These are phyloP conservation scores for Aegilops tauschii DNA, from an alignment of 176 grass and related monocot genomes.

Conservation along the genomic window DNA sequence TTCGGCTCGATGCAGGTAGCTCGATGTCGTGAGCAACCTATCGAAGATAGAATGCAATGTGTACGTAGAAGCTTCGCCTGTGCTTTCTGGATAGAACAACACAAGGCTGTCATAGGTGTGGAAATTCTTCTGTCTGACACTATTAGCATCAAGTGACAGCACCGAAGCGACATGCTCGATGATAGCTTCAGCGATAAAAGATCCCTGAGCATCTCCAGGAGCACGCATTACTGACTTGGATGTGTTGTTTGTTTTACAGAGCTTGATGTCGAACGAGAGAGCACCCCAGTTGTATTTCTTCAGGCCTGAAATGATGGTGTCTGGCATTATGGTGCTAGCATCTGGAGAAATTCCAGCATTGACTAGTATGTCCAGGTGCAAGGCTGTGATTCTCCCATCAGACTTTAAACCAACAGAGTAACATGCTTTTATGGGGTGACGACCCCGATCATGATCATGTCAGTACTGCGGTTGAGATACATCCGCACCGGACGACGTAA, in stretches of 20 bases:
- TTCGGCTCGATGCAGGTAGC: constrained; percentile 39
- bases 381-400: constrained; percentile 73
- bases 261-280: constrained; percentile 60
- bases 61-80: constrained; percentile 47
- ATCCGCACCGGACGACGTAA: constrained; percentile 64
- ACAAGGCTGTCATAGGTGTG: constrained; percentile 52
- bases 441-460: constrained; percentile 68
- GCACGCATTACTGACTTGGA: constrained; percentile 77
- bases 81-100: constrained; percentile 41
- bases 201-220: constrained; percentile 66
- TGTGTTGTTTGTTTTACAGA: constrained; percentile 72
- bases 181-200: constrained; percentile 71
- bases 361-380: constrained; percentile 54
- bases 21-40: constrained; percentile 36
- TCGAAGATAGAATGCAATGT: constrained; percentile 67
- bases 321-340: constrained; percentile 47
- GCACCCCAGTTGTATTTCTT: constrained; percentile 82
- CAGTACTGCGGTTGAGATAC: constrained; percentile 71
- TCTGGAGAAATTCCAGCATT: constrained; percentile 69
- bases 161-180: constrained; percentile 70
- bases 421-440: constrained; percentile 64
- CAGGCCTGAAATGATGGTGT: constrained; percentile 19
- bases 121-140: constrained; percentile 60
- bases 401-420: constrained; percentile 82
- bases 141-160: constrained; percentile 40